These are phyloP conservation scores for Trametopsis cervina DNA, from an alignment of 768 basidiomycete genomes.

Conservation along the genomic window DNA sequence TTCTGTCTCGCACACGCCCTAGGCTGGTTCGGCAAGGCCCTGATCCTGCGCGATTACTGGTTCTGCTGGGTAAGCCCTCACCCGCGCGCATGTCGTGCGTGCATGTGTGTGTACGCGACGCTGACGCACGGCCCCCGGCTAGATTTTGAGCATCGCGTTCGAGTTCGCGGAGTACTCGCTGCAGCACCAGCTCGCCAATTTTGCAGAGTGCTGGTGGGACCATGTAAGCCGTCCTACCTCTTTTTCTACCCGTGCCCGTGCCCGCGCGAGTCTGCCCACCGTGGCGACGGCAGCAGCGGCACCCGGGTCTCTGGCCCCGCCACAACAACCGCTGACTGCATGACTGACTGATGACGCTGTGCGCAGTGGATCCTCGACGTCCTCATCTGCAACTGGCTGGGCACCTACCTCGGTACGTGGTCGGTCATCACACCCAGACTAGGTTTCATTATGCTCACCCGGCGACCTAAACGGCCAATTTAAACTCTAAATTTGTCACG, in stretches of 20 bases:
- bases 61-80: conserved; percentile 88
- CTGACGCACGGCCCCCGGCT: conserved; percentile 1
- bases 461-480: too few species aligned
- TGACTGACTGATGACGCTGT: conserved; percentile 2
- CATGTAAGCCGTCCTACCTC: conserved; percentile 47
- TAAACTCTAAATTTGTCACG: too few species aligned
- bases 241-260: not conserved
- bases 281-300: not conserved
- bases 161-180: conserved; percentile 86
- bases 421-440: conserved; percentile 6
- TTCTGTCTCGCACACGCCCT: conserved; percentile 82
- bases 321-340: conserved; percentile 1
- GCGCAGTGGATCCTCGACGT: conserved; percentile 82
- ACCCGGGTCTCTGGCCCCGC: not conserved
- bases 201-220: conserved; percentile 94
- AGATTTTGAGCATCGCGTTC: conserved; percentile 86
- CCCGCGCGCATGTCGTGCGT: not conserved
- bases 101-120: not conserved
- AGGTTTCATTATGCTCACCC: too few species aligned
- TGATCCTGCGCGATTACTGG: conserved; percentile 89
- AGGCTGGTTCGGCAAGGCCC: conserved; percentile 89
- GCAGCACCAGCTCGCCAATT: conserved; percentile 84
- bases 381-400: conserved; percentile 82
- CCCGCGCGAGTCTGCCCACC: not conserved
- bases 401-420: conserved; percentile 69